A percentile compares a stretch with the other conserved stretches of the same genome.
These are phyloP conservation scores for Salix udensis DNA, from an alignment of 345 rosid species.

Conservation along the genomic window DNA sequence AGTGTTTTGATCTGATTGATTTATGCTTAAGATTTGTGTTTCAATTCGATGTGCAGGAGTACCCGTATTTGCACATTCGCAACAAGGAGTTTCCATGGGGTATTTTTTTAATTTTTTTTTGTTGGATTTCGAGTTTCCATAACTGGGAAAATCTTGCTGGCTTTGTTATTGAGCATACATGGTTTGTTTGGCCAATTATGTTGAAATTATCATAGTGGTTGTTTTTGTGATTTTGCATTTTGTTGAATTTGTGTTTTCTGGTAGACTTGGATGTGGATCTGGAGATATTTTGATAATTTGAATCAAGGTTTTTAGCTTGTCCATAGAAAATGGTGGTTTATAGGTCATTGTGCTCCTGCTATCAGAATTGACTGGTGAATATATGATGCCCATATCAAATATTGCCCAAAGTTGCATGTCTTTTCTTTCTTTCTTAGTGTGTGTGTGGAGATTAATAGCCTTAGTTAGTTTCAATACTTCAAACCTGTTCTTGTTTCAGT, in stretches of 20 bases:
- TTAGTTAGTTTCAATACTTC: neutral
- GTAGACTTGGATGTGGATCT: neutral
- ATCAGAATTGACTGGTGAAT: neutral
- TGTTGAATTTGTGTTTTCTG: neutral
- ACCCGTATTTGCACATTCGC: constrained; percentile 87
- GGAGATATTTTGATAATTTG: neutral
- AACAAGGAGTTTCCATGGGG: constrained; percentile 99
- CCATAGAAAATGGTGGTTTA: neutral
- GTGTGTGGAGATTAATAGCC: neutral
- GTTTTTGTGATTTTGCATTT: neutral
- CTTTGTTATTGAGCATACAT: neutral
- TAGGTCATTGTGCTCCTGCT: neutral
- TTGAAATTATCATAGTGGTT: neutral
- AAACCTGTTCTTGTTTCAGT: neutral
- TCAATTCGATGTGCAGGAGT: constrained; percentile 44
- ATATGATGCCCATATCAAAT: neutral
- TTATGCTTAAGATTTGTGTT: neutral
- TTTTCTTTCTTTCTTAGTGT: neutral
- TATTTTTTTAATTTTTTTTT: constrained; percentile 30
- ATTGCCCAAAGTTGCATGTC: neutral
- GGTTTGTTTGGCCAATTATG: neutral
- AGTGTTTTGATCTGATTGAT: neutral
- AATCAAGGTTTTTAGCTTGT: neutral
- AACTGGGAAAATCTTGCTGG: neutral
- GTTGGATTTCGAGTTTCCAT: neutral